Base-by-base conservation (phyloP, 768 basidiomycete genomes). In the Rhodocollybia butyracea region DNA sequence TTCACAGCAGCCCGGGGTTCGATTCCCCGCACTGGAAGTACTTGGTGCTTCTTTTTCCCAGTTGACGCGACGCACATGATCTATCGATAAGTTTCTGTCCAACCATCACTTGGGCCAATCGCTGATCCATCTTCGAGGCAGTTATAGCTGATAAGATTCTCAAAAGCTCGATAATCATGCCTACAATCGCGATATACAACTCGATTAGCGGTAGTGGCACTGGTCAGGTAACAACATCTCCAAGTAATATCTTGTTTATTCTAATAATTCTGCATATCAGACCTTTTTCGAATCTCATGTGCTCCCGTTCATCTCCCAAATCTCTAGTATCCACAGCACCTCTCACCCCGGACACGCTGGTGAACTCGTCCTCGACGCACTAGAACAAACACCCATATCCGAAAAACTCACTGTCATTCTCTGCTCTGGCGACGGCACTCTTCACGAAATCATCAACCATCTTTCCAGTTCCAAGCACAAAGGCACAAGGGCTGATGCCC, bases 351-450 rank as follows among this genome's bases (percentile, higher is more conserved):
- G 76, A 3, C 80, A 90, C 65, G 86, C 85, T 10, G 86, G 83
- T 13, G 62, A 60, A 32, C 55, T 79, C 48, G 68, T 82, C 15
- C 57, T 74, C 31, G 63, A 74, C 5, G 72, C 78, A 58, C 62
- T 87, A 46, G 55, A 70, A 10, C 58, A 61, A 40, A 57, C 63
- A 53, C 54, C 66, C 7, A 71, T 64, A 26, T 60, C 57, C 45
- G 65, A 8, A 13, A 46, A 5, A 59, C 51, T 26, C 66, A 68
- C 77, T 0, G 65, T 89, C 45, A 64, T 89, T 48, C 73, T 94
- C 24, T 82, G 80, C 15, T 93, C 94, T 4, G 95, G 95, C 7
- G 95, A 98, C 68, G 95, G 95, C 17, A 97, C 94, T 1, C 74
- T 94, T 36, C 91, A 96, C 67, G 94, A 98, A 62, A 81, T 96